Evolutionary conservation across 106 monocot species (phyloP), one percentile per base, ranked within the genome.

Genomic region (Xerophyta viscosa): DNA sequence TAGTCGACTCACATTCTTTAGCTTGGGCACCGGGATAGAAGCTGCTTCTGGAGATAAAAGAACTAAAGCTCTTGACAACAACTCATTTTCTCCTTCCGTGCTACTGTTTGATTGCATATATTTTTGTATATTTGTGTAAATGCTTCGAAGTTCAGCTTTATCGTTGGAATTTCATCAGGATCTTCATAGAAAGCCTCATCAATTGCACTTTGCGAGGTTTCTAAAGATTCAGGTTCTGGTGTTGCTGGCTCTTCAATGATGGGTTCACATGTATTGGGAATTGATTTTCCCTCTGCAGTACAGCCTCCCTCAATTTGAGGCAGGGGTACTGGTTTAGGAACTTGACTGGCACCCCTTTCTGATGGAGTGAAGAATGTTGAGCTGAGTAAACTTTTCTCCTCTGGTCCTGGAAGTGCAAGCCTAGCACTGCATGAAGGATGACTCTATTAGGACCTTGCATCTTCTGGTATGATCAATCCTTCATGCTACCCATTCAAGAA

Each of bases 181-280:
- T 80, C 80, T 50, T 86, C 80, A 50, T 62, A 54, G 48, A 73
- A 76, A 5, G 60, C 67, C 54, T 86, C 85, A 52, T 86, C 85
- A 50, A 86, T 80, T 41, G 46, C 75, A 39, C 37, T 58, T 48
- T 74, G 74, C 30, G 56, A 41, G 12, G 58, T 41, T 46, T 72
- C 65, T 37, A 37, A 17, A 10, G n/a, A n/a, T n/a, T 80, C 73
- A 33, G 72, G 64, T 68, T 80, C 76, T 37, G 85, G 85, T 24
- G 76, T 69, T 20, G 51, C 44, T 66, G 80, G 80, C 58, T 86
- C 85, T 55, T 86, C 85, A 39, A 86, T 66, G 26, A 86, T 73
- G 26, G 86, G 86, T 54, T 77, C 73, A 44, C 59, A 66, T 14
- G 43, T 64, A 8, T 50, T 71, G 12, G 19, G 20, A 37, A 24